phyloP scores from a whole-genome alignment of 768 basidiomycete species.

The Lepiota subincarnata region DNA sequence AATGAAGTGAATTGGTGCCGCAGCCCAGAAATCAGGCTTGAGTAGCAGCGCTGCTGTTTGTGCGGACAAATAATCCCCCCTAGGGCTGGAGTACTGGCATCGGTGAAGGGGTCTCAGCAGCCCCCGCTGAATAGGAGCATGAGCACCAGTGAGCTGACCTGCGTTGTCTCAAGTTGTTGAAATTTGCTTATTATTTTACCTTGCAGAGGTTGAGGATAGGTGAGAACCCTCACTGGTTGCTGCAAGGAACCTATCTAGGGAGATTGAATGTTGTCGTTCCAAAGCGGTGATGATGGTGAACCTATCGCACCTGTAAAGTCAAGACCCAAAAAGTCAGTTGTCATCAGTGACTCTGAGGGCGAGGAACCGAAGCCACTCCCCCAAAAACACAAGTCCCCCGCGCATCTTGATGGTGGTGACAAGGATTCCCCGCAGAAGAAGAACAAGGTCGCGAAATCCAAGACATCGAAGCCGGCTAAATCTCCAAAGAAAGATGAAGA shows the following conservation, averaged over 20 bases:
- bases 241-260: slow-evolving; percentile 6
- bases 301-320: slow-evolving; percentile 15
- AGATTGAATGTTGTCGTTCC: slow-evolving; percentile 15
- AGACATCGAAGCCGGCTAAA: slow-evolving; percentile 18
- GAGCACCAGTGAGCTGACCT: neutral
- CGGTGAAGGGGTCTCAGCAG: neutral
- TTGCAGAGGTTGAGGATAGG: neutral
- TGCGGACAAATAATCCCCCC: neutral
- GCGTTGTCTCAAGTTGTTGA: neutral
- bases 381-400: slow-evolving; percentile 3
- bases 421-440: slow-evolving; percentile 37
- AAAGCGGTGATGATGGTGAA: slow-evolving; percentile 31
- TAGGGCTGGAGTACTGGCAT: neutral
- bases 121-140: neutral
- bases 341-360: slow-evolving; percentile 34
- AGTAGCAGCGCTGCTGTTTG: slow-evolving; percentile 8
- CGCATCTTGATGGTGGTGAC: slow-evolving; percentile 16
- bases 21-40: neutral
- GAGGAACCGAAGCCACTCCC: slow-evolving; percentile 15
- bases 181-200: neutral
- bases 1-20: too few species aligned
- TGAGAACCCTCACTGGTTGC: neutral
- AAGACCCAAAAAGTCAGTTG: slow-evolving; percentile 9
- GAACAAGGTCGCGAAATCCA: slow-evolving; percentile 27
- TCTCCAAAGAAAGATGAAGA: slow-evolving; percentile 25